Evolutionary conservation across 2,329 filamentous ascomycete species (phyloP).

Genomic region (Pseudogymnoascus sp.): DNA sequence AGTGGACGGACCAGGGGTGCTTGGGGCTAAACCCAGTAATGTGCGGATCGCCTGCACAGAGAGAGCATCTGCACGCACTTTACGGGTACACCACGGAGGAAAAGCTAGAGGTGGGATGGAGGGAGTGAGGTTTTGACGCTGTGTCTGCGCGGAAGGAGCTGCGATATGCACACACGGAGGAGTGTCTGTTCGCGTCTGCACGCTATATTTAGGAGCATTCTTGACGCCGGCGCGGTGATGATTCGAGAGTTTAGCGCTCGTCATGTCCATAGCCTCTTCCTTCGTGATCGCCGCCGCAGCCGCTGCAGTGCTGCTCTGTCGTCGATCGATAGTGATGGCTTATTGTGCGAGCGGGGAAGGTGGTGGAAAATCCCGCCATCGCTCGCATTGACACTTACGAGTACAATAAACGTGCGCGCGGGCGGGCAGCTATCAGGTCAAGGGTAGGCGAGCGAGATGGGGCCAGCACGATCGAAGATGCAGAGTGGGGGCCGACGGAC

Average conservation of each 20-base stretch:
- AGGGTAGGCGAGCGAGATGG: background rate
- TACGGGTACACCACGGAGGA: background rate
- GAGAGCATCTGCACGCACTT: background rate
- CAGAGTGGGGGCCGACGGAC: background rate
- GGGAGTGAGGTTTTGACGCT: background rate
- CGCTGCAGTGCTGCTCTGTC: background rate
- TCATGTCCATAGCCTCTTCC: background rate
- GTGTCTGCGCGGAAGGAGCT: background rate
- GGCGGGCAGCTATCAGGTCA: background rate
- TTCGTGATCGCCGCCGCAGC: background rate
- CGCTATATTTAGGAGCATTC: background rate
- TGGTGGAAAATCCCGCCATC: background rate
- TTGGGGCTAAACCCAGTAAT: background rate
- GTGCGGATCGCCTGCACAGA: background rate
- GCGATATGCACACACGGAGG: background rate
- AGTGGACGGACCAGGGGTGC: background rate
- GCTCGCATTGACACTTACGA: background rate
- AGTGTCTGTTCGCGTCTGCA: background rate
- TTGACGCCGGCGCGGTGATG: background rate
- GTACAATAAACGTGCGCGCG: background rate
- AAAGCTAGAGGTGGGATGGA: background rate
- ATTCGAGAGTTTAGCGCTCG: background rate
- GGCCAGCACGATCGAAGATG: background rate
- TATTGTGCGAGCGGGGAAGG: background rate
- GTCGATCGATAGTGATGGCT: background rate